Conservation (phyloP, 768 basidiomycete species). For the Xerocomus spinulosus region DNA sequence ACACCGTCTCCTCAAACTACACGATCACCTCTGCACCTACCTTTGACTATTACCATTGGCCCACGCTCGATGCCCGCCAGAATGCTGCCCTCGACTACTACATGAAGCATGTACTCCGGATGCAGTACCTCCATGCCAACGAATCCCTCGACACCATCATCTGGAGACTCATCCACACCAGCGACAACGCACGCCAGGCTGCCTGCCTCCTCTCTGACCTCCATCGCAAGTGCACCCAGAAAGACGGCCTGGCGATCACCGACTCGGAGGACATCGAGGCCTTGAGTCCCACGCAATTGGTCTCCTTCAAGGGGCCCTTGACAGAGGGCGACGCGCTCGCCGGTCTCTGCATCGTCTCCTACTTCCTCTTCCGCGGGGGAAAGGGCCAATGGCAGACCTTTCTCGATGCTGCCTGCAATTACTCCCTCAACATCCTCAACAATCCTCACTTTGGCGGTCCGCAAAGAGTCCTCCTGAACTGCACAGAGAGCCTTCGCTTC, state of each 20-base stretch:
- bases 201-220: slow-evolving; percentile 61
- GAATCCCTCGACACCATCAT: slow-evolving; percentile 43
- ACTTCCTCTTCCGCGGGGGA: slow-evolving; percentile 75
- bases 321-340: slow-evolving; percentile 74
- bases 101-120: slow-evolving; percentile 54
- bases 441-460: slow-evolving; percentile 35
- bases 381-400: slow-evolving; percentile 64
- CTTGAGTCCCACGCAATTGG: slow-evolving; percentile 23
- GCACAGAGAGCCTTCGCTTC: slow-evolving; percentile 54
- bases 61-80: slow-evolving; percentile 15
- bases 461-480: slow-evolving; percentile 41
- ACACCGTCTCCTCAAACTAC: slow-evolving; percentile 22
- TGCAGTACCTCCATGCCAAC: slow-evolving; percentile 70
- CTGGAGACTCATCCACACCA: slow-evolving; percentile 44
- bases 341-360: slow-evolving; percentile 69
- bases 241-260: slow-evolving; percentile 17
- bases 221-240: slow-evolving; percentile 37
- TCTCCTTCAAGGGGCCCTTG: slow-evolving; percentile 19
- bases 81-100: slow-evolving; percentile 39
- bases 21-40: slow-evolving; percentile 5
- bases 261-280: slow-evolving; percentile 23
- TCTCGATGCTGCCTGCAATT: slow-evolving; percentile 56
- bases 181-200: slow-evolving; percentile 49
- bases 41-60: slow-evolving; percentile 12
- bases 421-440: slow-evolving; percentile 47